Evolutionary conservation across 2,329 filamentous ascomycete species (phyloP).

Genomic region (Macrophomina tecta): DNA sequence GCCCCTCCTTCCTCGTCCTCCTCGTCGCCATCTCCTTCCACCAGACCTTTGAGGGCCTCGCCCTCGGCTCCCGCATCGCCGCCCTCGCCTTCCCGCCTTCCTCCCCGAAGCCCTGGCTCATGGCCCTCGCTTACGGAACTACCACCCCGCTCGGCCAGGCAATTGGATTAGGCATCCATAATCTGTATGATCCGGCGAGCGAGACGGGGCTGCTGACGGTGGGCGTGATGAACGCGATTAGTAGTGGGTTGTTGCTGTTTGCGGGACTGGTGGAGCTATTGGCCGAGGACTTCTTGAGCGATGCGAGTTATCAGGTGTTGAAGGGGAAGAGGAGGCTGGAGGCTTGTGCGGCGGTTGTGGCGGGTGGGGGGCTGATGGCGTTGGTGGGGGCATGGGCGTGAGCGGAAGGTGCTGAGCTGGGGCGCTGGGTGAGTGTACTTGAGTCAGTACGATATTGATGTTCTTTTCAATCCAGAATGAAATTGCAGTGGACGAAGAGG

Average conservation of each 20-base stretch:
- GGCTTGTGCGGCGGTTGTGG: slow-evolving; percentile 66
- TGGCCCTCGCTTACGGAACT: slow-evolving; percentile 68
- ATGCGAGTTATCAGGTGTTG: slow-evolving; percentile 66
- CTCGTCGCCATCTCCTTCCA: slow-evolving; percentile 75
- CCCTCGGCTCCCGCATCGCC: slow-evolving; percentile 73
- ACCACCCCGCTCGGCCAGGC: slow-evolving; percentile 59
- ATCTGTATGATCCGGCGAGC: slow-evolving; percentile 56
- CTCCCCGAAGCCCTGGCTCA: slow-evolving; percentile 76
- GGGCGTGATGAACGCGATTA: slow-evolving; percentile 58
- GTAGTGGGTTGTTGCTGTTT: slow-evolving; percentile 55
- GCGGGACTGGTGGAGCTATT: slow-evolving; percentile 58
- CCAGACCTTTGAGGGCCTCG: slow-evolving; percentile 73
- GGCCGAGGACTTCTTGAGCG: slow-evolving; percentile 63
- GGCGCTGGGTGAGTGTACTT: too few species aligned
- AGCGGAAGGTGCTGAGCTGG: neutral
- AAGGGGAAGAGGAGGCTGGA: slow-evolving; percentile 64
- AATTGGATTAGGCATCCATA: slow-evolving; percentile 56
- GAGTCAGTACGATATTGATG: too few species aligned
- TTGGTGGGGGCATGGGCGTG: slow-evolving; percentile 70
- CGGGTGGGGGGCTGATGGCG: slow-evolving; percentile 68
- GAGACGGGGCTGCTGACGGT: slow-evolving; percentile 57
- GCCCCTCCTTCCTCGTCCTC: slow-evolving; percentile 68
- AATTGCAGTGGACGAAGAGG: too few species aligned
- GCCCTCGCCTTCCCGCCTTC: slow-evolving; percentile 71
- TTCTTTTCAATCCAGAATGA: too few species aligned